Conservation (phyloP, 176 grass and related monocot genomes). For the Oryza glaberrima region DNA sequence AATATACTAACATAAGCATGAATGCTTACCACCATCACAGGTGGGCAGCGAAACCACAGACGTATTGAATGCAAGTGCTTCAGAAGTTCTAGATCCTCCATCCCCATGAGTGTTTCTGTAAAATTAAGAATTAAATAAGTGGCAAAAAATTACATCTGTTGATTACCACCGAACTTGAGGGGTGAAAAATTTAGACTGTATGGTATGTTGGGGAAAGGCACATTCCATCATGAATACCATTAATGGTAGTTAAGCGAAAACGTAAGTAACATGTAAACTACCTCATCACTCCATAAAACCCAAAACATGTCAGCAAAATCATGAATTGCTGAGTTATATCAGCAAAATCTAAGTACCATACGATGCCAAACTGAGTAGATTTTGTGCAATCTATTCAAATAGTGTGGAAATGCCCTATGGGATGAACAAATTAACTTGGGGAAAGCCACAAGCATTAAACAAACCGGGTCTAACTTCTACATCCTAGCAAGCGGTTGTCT, state of each 20-base stretch:
- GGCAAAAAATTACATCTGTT: neutral
- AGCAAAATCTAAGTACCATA: neutral
- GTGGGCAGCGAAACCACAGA: slow-evolving; percentile 59
- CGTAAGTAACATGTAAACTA: neutral
- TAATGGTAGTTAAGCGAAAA: neutral
- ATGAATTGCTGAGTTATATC: neutral
- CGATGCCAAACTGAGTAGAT: neutral
- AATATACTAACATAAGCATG: slow-evolving; percentile 28
- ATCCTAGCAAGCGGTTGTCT: neutral
- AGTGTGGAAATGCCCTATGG: too few species aligned
- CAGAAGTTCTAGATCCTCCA: slow-evolving; percentile 48
- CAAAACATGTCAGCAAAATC: neutral
- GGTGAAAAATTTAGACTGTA: neutral
- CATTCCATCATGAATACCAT: slow-evolving; percentile 25
- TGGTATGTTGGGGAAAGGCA: neutral
- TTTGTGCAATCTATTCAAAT: neutral
- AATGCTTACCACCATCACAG: slow-evolving; percentile 73
- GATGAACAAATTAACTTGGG: neutral
- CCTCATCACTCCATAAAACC: neutral
- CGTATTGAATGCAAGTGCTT: slow-evolving; percentile 56
- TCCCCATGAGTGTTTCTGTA: slow-evolving; percentile 55
- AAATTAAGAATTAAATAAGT: slow-evolving; percentile 21
- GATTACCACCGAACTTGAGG: neutral
- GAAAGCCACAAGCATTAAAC: too few species aligned
- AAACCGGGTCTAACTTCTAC: neutral